A percentile compares a stretch with the other conserved stretches of the same genome.
phyloP scores from a whole-genome alignment of 495 filamentous ascomycete species.

The Entonaema liquescens region DNA sequence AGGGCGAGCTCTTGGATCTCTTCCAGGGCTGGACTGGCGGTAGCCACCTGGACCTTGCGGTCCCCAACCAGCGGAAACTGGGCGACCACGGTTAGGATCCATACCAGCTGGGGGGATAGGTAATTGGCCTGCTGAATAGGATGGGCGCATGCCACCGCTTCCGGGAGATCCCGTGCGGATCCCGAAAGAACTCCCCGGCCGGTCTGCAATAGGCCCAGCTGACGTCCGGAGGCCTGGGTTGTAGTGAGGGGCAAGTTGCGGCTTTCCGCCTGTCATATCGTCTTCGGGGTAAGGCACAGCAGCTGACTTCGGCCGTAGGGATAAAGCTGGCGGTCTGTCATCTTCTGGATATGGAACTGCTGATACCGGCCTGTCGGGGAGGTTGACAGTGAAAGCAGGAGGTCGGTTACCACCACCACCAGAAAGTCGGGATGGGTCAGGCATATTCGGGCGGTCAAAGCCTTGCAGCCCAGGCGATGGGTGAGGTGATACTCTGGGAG shows the following conservation, averaged over 20 bases:
- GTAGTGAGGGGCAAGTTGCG: slow-evolving; percentile 46
- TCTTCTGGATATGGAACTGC: slow-evolving; percentile 73
- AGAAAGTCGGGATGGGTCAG: slow-evolving; percentile 64
- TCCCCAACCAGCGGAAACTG: slow-evolving; percentile 52
- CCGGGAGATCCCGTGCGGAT: slow-evolving; percentile 57
- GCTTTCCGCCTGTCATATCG: slow-evolving; percentile 46
- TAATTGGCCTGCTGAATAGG: slow-evolving; percentile 36
- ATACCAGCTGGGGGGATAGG: slow-evolving; percentile 46
- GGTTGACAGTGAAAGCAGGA: slow-evolving; percentile 57
- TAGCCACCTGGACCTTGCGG: slow-evolving; percentile 54
- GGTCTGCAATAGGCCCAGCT: slow-evolving; percentile 58
- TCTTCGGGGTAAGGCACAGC: slow-evolving; percentile 64
- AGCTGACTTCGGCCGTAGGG: slow-evolving; percentile 47
- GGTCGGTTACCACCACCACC: slow-evolving; percentile 57
- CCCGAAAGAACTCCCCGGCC: slow-evolving; percentile 73
- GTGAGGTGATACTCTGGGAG: slow-evolving; percentile 42
- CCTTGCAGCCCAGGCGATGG: slow-evolving; percentile 47
- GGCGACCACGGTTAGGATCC: slow-evolving; percentile 44
- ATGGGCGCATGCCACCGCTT: slow-evolving; percentile 31
- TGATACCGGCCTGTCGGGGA: slow-evolving; percentile 57
- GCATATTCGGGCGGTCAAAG: slow-evolving; percentile 66
- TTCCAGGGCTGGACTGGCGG: slow-evolving; percentile 52
- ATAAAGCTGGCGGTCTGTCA: slow-evolving; percentile 58
- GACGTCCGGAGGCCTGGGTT: slow-evolving; percentile 51
- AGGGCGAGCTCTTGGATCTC: slow-evolving; percentile 34